Conservation (phyloP, 1,284 basidiomycete species). For the Anthracocystis setariae region DNA sequence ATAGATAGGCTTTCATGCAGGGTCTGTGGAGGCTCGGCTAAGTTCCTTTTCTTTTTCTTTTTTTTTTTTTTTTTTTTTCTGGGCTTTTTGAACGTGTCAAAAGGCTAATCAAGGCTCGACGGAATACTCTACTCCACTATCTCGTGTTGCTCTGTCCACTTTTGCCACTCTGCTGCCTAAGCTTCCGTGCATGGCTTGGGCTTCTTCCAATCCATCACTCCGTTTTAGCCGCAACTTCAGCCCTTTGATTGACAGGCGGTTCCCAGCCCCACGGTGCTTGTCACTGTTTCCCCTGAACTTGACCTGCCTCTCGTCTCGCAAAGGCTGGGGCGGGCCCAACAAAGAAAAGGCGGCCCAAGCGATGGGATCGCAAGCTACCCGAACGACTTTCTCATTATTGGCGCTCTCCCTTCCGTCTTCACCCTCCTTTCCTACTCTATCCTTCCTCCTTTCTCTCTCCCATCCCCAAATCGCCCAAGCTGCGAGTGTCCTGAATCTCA, state of each 20-base stretch:
- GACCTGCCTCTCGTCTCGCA: too few relatives aligned
- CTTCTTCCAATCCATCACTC: neutral
- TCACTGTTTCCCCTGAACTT: too few relatives aligned
- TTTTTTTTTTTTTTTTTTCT: too few relatives aligned
- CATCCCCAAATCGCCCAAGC: too few relatives aligned
- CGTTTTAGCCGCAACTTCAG: neutral
- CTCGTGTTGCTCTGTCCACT: neutral
- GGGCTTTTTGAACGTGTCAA: too few relatives aligned
- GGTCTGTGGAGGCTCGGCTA: conserved; percentile 3
- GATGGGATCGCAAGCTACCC: neutral
- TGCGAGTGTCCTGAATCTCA: too few relatives aligned
- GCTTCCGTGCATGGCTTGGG: neutral
- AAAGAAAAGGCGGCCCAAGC: conserved; percentile 1
- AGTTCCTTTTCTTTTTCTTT: too few relatives aligned
- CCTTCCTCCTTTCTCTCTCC: too few relatives aligned
- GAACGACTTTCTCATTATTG: neutral
- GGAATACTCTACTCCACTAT: neutral
- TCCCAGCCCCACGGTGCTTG: too few relatives aligned
- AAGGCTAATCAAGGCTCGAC: conserved; percentile 13
- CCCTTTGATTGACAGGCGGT: too few relatives aligned
- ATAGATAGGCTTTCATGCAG: conserved; percentile 20
- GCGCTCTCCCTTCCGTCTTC: neutral
- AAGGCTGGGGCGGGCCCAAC: neutral
- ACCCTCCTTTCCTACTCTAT: too few relatives aligned
- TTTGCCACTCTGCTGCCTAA: neutral